Percentiles rank a stretch among this genome's conserved stretches.
Conservation (phyloP, 2,329 filamentous ascomycete species). For the Fusarium oligoseptatum region DNA sequence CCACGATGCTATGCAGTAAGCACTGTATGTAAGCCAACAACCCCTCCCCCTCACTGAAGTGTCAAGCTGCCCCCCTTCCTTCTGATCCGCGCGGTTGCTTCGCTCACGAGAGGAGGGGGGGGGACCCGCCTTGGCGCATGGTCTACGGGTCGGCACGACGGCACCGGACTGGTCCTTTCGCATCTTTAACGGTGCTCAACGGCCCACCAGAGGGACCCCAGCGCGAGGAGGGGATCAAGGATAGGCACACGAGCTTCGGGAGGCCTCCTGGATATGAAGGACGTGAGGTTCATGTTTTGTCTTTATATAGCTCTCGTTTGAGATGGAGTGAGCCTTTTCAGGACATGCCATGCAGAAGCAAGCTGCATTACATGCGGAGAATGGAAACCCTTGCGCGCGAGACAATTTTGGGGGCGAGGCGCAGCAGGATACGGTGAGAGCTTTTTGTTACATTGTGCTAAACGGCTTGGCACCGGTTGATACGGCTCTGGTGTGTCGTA, state of each 20-base stretch:
- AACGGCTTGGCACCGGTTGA: slow-evolving; percentile 2
- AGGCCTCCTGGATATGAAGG: not conserved
- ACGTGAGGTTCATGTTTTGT: not conserved
- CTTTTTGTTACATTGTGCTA: not conserved
- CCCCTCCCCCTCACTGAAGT: not conserved
- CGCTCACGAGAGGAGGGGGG: not conserved
- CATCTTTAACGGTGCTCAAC: not conserved
- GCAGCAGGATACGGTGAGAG: slow-evolving; percentile 5
- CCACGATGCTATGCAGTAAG: slow-evolving; percentile 38
- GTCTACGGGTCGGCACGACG: slow-evolving; percentile 20
- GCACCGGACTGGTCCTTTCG: not conserved
- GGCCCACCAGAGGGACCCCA: not conserved
- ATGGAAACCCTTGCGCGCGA: not conserved
- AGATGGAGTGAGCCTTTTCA: not conserved
- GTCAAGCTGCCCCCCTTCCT: not conserved
- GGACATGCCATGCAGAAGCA: not conserved
- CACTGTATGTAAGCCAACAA: slow-evolving; percentile 15
- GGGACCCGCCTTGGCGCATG: slow-evolving; percentile 27
- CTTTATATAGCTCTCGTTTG: not conserved
- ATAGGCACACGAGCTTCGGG: not conserved
- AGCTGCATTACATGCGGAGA: not conserved
- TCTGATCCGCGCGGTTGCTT: slow-evolving; percentile 8
- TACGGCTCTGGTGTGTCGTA: not conserved
- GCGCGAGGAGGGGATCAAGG: not conserved
- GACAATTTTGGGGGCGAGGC: not conserved